These are phyloP conservation scores for Phialophora expanda DNA, from an alignment of 2,329 filamentous ascomycete species.

Conservation along the genomic window DNA sequence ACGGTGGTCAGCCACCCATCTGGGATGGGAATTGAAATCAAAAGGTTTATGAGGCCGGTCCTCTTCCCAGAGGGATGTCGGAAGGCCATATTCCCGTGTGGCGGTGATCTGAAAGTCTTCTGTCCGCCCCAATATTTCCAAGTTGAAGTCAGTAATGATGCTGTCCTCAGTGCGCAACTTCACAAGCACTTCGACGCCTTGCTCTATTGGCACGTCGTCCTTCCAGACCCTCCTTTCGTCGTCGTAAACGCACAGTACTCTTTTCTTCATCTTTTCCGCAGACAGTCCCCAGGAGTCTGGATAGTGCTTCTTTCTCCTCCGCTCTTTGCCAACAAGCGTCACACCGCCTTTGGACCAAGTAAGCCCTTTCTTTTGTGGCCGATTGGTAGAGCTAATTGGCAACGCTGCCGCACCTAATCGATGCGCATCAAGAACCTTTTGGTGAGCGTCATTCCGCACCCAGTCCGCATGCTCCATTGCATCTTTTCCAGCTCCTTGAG, in stretches of 20 bases:
- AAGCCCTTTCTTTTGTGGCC: background rate
- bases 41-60: background rate
- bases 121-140: background rate
- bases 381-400: background rate
- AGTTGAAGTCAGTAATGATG: background rate
- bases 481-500: background rate
- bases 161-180: background rate
- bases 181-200: background rate
- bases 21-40: no score
- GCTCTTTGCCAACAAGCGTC: background rate
- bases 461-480: background rate
- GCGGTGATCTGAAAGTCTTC: background rate
- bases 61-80: background rate
- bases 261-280: constrained; percentile 94
- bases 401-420: background rate
- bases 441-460: background rate
- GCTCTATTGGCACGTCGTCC: constrained; percentile 71
- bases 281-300: constrained; percentile 92
- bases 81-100: background rate
- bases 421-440: background rate
- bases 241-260: constrained; percentile 90
- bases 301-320: constrained; percentile 82
- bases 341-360: background rate
- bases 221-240: constrained; percentile 87
- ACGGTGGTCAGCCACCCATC: background rate